Evolutionary conservation across 805 yeast genomes (phyloP).

Genomic region (Phaffomyces opuntiae): DNA sequence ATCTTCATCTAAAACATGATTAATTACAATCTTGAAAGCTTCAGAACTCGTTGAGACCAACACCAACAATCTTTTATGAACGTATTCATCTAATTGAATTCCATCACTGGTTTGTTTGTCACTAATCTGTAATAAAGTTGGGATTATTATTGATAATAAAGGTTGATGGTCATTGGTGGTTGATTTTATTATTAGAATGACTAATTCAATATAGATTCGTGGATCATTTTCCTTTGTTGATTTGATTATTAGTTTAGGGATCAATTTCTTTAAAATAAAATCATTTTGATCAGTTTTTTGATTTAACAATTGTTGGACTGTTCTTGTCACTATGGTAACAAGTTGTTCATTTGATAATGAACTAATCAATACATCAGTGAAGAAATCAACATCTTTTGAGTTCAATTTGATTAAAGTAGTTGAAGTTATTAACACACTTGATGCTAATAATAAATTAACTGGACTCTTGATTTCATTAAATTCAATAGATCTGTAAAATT

Average conservation of each 20-base stretch:
- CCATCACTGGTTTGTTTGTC: neutral
- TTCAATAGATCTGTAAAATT: constrained; percentile 33
- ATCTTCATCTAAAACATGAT: constrained; percentile 27
- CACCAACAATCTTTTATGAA: constrained; percentile 40
- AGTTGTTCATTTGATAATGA: constrained; percentile 31
- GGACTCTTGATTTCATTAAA: constrained; percentile 21
- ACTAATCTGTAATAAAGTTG: constrained; percentile 28
- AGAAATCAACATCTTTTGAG: constrained; percentile 30
- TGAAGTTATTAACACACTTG: constrained; percentile 38
- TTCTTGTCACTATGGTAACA: constrained; percentile 44
- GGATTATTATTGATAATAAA: constrained; percentile 28
- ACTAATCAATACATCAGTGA: constrained; percentile 27
- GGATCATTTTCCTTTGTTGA: constrained; percentile 20
- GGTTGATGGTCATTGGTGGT: constrained; percentile 7
- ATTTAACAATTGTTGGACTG: constrained; percentile 49
- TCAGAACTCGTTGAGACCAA: constrained; percentile 38
- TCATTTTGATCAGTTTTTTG: constrained; percentile 26
- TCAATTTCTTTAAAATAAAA: constrained; percentile 33
- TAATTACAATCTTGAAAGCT: constrained; percentile 43
- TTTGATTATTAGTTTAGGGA: constrained; percentile 37
- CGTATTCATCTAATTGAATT: constrained; percentile 22
- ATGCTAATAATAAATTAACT: constrained; percentile 35
- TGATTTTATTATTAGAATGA: constrained; percentile 14
- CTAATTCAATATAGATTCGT: constrained; percentile 27
- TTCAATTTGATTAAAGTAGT: constrained; percentile 28